Evolutionary conservation across 768 basidiomycete species (phyloP).

Genomic region (Kwoniella sp.): DNA sequence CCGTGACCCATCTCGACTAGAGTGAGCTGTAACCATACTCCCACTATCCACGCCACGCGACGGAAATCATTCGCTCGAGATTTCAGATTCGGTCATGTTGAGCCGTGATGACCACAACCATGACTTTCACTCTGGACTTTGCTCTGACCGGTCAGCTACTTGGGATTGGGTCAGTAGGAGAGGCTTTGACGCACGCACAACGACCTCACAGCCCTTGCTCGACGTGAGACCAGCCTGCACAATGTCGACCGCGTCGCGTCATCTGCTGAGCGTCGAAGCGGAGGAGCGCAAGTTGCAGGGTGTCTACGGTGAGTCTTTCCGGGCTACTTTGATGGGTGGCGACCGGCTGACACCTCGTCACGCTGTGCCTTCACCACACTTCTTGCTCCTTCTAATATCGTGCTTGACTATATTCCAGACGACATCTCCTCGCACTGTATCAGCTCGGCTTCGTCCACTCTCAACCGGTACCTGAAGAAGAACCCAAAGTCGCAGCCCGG

Average conservation of each 20-base stretch:
- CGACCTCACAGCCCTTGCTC: no score
- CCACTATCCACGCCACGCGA: no score
- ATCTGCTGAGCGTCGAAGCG: constrained; percentile 17
- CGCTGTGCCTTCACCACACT: not conserved
- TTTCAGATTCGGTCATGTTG: no score
- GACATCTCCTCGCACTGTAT: constrained; percentile 21
- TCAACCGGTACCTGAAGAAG: constrained; percentile 35
- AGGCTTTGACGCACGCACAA: not conserved
- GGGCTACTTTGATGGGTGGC: no score
- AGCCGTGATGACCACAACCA: no score
- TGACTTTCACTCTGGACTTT: no score
- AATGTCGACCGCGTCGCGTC: no score
- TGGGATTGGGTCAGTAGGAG: not conserved
- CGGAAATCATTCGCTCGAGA: no score
- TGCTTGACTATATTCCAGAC: constrained; percentile 16
- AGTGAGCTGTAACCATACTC: no score
- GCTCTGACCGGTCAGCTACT: no score
- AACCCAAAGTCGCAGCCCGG: constrained; percentile 37
- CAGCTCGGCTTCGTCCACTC: constrained; percentile 21
- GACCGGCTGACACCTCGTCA: not conserved
- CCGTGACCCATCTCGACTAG: no score
- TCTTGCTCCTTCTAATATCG: not conserved
- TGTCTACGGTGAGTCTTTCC: constrained; percentile 30
- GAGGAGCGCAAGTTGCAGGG: constrained; percentile 38
- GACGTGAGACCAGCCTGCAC: no score